These are phyloP conservation scores for Vitis rupestris DNA, from an alignment of 164 flowering plant species.

Conservation along the genomic window DNA sequence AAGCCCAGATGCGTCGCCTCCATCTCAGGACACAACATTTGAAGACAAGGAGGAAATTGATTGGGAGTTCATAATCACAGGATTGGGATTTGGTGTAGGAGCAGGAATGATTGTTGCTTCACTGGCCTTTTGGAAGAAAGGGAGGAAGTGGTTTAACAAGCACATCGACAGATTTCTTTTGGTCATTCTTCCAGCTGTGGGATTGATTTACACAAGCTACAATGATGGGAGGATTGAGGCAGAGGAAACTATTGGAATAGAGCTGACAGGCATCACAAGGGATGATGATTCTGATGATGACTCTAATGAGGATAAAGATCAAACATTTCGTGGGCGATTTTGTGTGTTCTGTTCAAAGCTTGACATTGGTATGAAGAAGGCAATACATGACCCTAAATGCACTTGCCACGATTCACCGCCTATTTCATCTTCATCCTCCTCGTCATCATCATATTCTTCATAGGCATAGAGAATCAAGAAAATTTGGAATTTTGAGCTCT, in stretches of 20 bases:
- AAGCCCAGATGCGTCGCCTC: no score
- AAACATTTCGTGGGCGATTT: conserved; percentile 26
- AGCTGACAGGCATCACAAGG: conserved; percentile 16
- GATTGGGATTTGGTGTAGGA: no score
- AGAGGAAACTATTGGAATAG: conserved; percentile 26
- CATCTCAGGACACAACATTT: no score
- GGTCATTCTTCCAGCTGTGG: conserved; percentile 26
- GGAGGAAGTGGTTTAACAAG: conserved; percentile 35
- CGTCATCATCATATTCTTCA: conserved; percentile 19
- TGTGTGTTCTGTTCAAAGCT: conserved; percentile 23
- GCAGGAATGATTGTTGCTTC: conserved; percentile 15
- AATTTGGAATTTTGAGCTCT: no score
- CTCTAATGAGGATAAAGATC: conserved; percentile 14
- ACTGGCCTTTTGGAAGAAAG: conserved; percentile 33
- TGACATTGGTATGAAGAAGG: conserved; percentile 40
- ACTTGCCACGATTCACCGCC: conserved; percentile 39
- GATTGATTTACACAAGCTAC: conserved; percentile 21
- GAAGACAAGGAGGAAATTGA: no score
- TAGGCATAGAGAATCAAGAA: neutral
- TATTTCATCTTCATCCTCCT: conserved; percentile 21
- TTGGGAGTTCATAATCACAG: no score
- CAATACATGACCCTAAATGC: conserved; percentile 54
- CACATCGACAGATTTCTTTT: conserved; percentile 21
- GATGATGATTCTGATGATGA: conserved; percentile 18
- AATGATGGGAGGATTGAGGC: conserved; percentile 10